Conservation (phyloP, 352 stramenopile species). For the Albugo laibachii region DNA sequence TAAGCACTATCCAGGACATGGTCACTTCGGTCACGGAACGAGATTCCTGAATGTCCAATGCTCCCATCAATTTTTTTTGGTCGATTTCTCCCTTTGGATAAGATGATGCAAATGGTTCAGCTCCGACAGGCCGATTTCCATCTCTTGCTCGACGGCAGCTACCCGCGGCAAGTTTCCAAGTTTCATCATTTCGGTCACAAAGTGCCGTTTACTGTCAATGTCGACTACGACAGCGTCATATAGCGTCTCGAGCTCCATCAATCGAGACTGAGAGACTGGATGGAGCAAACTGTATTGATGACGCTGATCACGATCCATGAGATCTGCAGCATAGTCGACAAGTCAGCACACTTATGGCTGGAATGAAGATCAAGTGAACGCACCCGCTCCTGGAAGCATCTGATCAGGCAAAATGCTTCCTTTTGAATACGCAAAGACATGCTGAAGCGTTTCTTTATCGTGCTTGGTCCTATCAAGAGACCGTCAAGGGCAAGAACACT, state of each 20-base stretch:
- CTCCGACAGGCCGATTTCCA: constrained; percentile 38
- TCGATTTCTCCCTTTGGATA: constrained; percentile 26
- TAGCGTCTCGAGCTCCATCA: constrained; percentile 39
- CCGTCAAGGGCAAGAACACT: constrained; percentile 1
- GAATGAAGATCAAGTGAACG: neutral
- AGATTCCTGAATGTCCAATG: constrained; percentile 30
- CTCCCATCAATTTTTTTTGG: neutral
- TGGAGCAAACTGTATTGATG: constrained; percentile 27
- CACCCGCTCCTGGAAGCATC: constrained; percentile 47
- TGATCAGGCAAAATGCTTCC: constrained; percentile 49
- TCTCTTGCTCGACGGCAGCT: constrained; percentile 29
- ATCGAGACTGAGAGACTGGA: constrained; percentile 13
- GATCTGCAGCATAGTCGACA: constrained; percentile 14
- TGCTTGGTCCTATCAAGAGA: constrained; percentile 21
- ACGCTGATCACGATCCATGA: constrained; percentile 34
- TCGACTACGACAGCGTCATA: constrained; percentile 38
- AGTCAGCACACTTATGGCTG: neutral
- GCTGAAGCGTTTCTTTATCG: constrained; percentile 71
- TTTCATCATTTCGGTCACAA: constrained; percentile 36
- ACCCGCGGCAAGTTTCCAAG: constrained; percentile 22
- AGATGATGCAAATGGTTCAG: constrained; percentile 38
- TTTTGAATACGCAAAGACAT: constrained; percentile 44
- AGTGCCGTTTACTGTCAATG: constrained; percentile 38
- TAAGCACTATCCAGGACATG: constrained; percentile 82
- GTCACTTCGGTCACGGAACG: constrained; percentile 78